Base-by-base conservation (phyloP, 805 yeast genomes). In the Ogataea paraovalis region DNA sequence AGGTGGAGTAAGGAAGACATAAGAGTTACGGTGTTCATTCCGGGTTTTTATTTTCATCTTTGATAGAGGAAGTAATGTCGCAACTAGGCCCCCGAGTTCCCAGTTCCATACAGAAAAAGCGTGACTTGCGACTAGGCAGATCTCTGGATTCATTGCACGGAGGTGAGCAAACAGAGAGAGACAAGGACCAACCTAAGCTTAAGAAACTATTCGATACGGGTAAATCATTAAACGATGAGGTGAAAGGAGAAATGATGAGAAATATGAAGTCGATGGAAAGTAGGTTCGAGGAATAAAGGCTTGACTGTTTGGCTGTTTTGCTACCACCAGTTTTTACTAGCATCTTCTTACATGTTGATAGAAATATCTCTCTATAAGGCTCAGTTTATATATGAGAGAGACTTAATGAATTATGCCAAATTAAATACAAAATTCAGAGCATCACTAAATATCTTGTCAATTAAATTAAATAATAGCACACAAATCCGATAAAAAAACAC, bases 1-100 rank as follows among this genome's bases (percentile, higher is more conserved):
- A n/a, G n/a, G n/a, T n/a, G n/a, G n/a, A n/a, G n/a, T n/a, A n/a
- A n/a, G n/a, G n/a, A n/a, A n/a, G n/a, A n/a, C n/a, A n/a, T n/a
- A n/a, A n/a, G n/a, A n/a, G n/a, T n/a, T n/a, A n/a, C n/a, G n/a
- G n/a, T n/a, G n/a, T n/a, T n/a, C n/a, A n/a, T n/a, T 25, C 7
- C 28, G 10, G 7, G 28, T 25, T 25, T 25, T 25, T 25, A 25
- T 25, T 7, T 33, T 34, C n/a, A n/a, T n/a, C n/a, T n/a, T n/a
- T n/a, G n/a, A n/a, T n/a, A 7, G 10, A 12, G 10, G 28, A 23
- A 19, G 34, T 9, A 28, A 27, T 34, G 45, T 37, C 37, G 2
- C 39, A 41, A 41, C 39, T 58, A 5, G 67, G 67, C 2, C 67
- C 65, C 1, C 43, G 38, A 19, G 58, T 62, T 9, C 67, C 67